Evolutionary conservation across 768 basidiomycete species (phyloP).

Genomic region (Rhizopogon vesiculosus): DNA sequence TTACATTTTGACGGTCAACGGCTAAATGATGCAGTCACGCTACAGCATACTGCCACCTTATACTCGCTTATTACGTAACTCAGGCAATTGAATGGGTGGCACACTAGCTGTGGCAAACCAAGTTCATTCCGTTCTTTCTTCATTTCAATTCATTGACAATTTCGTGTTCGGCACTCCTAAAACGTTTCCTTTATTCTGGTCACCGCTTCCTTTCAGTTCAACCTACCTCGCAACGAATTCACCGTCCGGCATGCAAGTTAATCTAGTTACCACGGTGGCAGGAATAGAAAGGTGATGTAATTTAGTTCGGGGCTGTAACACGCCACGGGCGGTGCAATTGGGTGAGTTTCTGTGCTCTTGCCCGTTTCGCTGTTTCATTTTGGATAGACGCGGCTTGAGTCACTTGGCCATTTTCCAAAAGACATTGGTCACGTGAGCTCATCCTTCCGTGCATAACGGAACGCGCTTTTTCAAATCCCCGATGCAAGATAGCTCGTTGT

Average conservation of each 20-base stretch:
- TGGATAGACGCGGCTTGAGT: slow-evolving; percentile 8
- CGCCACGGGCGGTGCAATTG: slow-evolving; percentile 9
- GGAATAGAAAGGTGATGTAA: background rate
- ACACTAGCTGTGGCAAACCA: no score
- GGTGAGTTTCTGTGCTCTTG: slow-evolving; percentile 2
- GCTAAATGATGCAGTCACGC: background rate
- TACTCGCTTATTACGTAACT: background rate
- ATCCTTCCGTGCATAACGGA: slow-evolving; percentile 19
- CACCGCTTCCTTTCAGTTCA: background rate
- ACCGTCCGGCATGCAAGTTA: background rate
- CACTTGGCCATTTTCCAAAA: background rate
- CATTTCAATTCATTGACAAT: background rate
- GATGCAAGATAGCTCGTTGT: slow-evolving; percentile 1
- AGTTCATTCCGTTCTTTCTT: background rate
- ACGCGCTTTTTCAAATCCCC: slow-evolving; percentile 1
- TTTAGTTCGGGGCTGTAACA: background rate
- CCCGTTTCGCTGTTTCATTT: slow-evolving; percentile 1
- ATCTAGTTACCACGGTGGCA: background rate
- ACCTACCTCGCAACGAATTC: background rate
- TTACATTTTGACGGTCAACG: background rate
- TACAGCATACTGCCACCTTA: no score
- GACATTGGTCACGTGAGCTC: background rate
- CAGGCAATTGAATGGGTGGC: background rate
- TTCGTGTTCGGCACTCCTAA: background rate
- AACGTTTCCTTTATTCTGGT: background rate